phyloP scores from a whole-genome alignment of 1,284 basidiomycete species.

The Coriolopsis trogii region DNA sequence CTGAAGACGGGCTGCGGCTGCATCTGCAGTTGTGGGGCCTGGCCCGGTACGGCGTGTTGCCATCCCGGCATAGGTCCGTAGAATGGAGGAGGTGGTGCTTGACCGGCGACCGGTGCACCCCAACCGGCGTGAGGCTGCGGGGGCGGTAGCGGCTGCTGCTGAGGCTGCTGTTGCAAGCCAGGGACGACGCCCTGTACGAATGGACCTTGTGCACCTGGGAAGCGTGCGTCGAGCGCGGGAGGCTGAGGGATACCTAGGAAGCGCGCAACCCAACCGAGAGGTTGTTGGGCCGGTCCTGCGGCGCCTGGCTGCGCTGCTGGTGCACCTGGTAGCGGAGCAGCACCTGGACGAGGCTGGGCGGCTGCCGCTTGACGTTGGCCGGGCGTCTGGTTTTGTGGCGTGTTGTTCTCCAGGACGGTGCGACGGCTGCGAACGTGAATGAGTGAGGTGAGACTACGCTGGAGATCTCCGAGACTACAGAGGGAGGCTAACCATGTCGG shows the following conservation, averaged over 20 bases:
- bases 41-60: slow-evolving; percentile 31
- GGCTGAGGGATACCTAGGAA: slow-evolving; percentile 46
- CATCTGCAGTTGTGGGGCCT: slow-evolving; percentile 33
- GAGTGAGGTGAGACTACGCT: slow-evolving; percentile 10
- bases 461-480: slow-evolving; percentile 6
- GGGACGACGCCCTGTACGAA: slow-evolving; percentile 15
- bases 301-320: slow-evolving; percentile 13
- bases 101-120: slow-evolving; percentile 20
- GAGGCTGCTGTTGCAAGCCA: slow-evolving; percentile 14
- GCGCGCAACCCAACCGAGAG: slow-evolving; percentile 51
- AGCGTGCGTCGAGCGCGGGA: slow-evolving; percentile 20
- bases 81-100: slow-evolving; percentile 24
- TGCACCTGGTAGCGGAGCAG: slow-evolving; percentile 8
- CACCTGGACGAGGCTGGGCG: slow-evolving; percentile 18
- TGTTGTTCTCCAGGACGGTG: slow-evolving; percentile 72
- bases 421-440: slow-evolving; percentile 61
- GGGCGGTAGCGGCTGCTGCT: slow-evolving; percentile 4
- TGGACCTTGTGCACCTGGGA: slow-evolving; percentile 18
- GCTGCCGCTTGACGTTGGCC: slow-evolving; percentile 33
- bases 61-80: slow-evolving; percentile 31
- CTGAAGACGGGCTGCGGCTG: slow-evolving; percentile 37
- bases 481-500: slow-evolving; percentile 85
- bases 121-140: slow-evolving; percentile 17
- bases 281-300: slow-evolving; percentile 13
- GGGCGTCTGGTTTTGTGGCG: slow-evolving; percentile 30